These are phyloP conservation scores for Pseudonitzschia multiseries DNA, from an alignment of 108 stramenopile genomes.

Conservation along the genomic window DNA sequence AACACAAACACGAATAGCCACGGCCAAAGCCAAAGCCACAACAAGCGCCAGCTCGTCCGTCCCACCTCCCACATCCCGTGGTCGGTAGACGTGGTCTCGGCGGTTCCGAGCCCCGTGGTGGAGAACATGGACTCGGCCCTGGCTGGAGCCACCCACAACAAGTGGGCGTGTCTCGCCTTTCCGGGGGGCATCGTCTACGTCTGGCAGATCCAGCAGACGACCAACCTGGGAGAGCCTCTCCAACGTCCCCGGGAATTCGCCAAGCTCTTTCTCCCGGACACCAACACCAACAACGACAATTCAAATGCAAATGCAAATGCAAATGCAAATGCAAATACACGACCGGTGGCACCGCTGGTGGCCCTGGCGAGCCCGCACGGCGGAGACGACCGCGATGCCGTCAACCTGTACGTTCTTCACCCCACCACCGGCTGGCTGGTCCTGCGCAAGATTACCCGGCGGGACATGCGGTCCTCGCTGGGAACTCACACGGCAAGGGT, in stretches of 20 bases:
- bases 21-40: neutral
- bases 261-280: constrained; percentile 18
- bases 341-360: constrained; percentile 10
- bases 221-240: constrained; percentile 4
- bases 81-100: constrained; percentile 34
- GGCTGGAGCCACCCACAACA: constrained; percentile 18
- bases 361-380: constrained; percentile 14
- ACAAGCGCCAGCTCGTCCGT: constrained; percentile 30
- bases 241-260: constrained; percentile 1
- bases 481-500: neutral
- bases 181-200: constrained; percentile 32
- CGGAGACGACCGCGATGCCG: neutral
- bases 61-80: constrained; percentile 38
- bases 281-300: neutral
- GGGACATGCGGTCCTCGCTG: constrained; percentile 9
- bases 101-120: constrained; percentile 24
- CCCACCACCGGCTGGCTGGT: constrained; percentile 12
- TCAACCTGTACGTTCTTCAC: constrained; percentile 13
- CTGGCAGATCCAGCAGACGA: constrained; percentile 27
- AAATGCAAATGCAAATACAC: no score
- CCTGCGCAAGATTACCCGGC: constrained; percentile 6
- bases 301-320: no score
- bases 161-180: constrained; percentile 37
- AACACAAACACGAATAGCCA: neutral
- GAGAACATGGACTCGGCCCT: constrained; percentile 7